A percentile compares a stretch with the other conserved stretches of the same genome.
These are phyloP conservation scores for Phytopythium oedochilum DNA, from an alignment of 352 stramenopile species.

Conservation along the genomic window DNA sequence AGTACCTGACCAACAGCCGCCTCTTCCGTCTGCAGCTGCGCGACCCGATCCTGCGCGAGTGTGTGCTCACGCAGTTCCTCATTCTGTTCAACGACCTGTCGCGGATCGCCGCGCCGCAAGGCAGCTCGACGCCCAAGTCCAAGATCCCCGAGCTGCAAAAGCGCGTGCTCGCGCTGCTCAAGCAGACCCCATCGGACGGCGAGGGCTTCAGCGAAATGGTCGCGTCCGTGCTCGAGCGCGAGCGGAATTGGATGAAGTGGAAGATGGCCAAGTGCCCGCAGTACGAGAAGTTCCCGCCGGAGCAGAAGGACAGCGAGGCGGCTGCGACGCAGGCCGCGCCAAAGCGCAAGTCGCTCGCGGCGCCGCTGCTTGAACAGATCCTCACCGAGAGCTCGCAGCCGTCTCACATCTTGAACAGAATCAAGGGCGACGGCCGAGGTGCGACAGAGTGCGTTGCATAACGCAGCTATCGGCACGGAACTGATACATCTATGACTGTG, in stretches of 20 bases:
- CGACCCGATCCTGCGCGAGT: constrained; percentile 86
- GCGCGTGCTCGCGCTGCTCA: constrained; percentile 73
- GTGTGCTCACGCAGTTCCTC: constrained; percentile 87
- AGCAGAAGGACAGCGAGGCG: constrained; percentile 12
- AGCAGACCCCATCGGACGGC: constrained; percentile 83
- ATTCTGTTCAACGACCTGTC: constrained; percentile 76
- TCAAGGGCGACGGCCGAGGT: constrained; percentile 66
- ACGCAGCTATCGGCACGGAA: not conserved
- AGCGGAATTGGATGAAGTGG: constrained; percentile 90
- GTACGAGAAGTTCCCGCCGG: constrained; percentile 55
- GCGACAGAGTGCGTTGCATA: not conserved
- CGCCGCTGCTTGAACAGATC: constrained; percentile 71
- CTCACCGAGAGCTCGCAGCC: constrained; percentile 72
- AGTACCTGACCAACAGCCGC: constrained; percentile 91
- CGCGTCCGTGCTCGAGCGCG: constrained; percentile 74
- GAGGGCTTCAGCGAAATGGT: constrained; percentile 89
- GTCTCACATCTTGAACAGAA: constrained; percentile 64
- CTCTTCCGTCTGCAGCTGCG: constrained; percentile 89
- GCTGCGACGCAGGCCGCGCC: constrained; percentile 8
- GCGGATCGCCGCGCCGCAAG: constrained; percentile 46
- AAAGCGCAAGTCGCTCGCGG: constrained; percentile 18
- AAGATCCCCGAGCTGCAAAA: constrained; percentile 58
- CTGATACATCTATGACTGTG: not conserved
- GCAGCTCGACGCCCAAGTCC: constrained; percentile 46
- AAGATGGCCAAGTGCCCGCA: constrained; percentile 85